Evolutionary conservation across 768 basidiomycete genomes (phyloP).

Genomic region (Naganishia vaughanmartiniae): DNA sequence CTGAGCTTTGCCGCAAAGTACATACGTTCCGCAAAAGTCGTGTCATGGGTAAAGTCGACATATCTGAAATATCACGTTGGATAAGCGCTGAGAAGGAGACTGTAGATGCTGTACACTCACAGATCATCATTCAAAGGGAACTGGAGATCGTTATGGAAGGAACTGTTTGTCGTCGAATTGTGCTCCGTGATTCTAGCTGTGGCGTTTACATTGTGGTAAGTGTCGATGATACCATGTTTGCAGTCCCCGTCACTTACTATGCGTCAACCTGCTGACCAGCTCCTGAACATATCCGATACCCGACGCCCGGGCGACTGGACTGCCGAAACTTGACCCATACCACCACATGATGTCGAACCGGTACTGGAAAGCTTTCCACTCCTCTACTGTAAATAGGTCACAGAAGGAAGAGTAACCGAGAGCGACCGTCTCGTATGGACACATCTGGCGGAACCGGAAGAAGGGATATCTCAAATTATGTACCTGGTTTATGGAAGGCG

Average conservation of each 20-base stretch:
- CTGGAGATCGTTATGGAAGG: constrained; percentile 62
- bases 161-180: constrained; percentile 81
- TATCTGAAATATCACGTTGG: constrained; percentile 39
- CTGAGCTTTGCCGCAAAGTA: background rate
- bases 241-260: constrained; percentile 34
- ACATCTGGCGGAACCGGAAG: constrained; percentile 5
- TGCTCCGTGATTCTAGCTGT: constrained; percentile 48
- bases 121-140: constrained; percentile 47
- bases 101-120: constrained; percentile 33
- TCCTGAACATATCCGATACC: constrained; percentile 52
- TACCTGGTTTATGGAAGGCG: background rate
- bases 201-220: background rate
- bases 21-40: constrained; percentile 35
- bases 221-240: background rate
- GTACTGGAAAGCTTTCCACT: constrained; percentile 92
- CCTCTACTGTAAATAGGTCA: constrained; percentile 79
- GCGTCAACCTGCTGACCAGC: constrained; percentile 46
- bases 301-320: constrained; percentile 64
- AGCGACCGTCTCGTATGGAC: constrained; percentile 66
- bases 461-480: background rate
- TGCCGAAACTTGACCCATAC: constrained; percentile 70
- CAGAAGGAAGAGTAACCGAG: constrained; percentile 90
- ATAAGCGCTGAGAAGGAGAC: constrained; percentile 1
- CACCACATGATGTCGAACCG: constrained; percentile 58
- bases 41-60: constrained; percentile 55